Evolutionary conservation across 2,329 filamentous ascomycete species (phyloP), one percentile per base, ranked within the genome.

Genomic region (Alternaria dauci): DNA sequence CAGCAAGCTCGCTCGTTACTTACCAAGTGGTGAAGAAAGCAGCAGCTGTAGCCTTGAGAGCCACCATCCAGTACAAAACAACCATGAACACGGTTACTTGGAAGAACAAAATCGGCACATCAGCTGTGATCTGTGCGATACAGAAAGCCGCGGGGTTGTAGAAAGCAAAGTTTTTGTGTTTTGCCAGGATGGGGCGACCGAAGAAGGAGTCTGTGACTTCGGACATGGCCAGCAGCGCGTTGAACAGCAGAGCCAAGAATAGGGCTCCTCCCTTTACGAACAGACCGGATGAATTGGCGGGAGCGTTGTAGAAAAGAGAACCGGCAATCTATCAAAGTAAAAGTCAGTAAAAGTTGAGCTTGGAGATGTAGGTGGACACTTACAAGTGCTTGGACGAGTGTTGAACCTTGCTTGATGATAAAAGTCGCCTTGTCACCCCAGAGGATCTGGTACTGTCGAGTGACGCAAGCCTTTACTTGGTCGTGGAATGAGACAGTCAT

Each of bases 11-110:
- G 86, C 93, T 91, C 2, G 87, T 88, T 68, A 93, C 84, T 53
- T 96, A 82, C 66, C 92, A 79, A 84, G 90, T 95, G 77, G 91
- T 90, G 81, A 96, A 96, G 82, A 95, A 96, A 0, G 89, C 81
- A 1, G 87, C 89, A 0, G 91, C 81, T 48, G 89, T 88, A 38
- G 90, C 85, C 53, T 90, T 87, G 38, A 97, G 81, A 61, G 91
- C 89, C 0, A 90, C 89, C 87, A 97, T 89, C 78, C 96, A 96
- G 80, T 97, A 96, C 3, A 96, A 78, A 0, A 87, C 84, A 0
- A 91, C 6, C 2, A 83, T 80, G 65, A 91, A 91, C 0, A 80
- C 76, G 0, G 83, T 82, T 16, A 89, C 80, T 67, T 91, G 88
- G 62, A 88, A 82, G 0, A 88, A 54, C 1, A 88, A 68, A 4